Evolutionary conservation across 2,329 filamentous ascomycete species (phyloP).

Genomic region (Aureobasidium sp.): DNA sequence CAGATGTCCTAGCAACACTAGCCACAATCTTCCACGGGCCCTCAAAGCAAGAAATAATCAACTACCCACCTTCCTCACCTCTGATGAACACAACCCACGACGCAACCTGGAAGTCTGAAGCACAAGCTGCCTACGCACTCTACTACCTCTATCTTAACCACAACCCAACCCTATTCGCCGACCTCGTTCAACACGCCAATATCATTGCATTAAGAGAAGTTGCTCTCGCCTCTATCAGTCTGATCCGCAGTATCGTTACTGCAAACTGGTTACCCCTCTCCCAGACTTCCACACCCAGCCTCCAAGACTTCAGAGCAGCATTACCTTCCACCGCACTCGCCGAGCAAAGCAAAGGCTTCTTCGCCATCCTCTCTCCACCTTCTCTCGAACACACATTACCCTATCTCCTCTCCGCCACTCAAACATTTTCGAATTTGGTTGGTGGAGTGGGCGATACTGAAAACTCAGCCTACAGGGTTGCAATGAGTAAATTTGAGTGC

Average conservation of each 20-base stretch:
- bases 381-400: constrained; percentile 44
- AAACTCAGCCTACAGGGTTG: constrained; percentile 49
- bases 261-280: constrained; percentile 42
- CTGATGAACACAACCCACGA: constrained; percentile 20
- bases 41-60: constrained; percentile 24
- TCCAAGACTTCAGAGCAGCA: constrained; percentile 23
- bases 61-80: constrained; percentile 24
- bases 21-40: constrained; percentile 50
- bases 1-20: constrained; percentile 46
- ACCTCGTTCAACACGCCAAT: constrained; percentile 45
- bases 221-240: constrained; percentile 45
- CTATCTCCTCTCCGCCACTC: constrained; percentile 48
- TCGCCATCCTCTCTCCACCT: constrained; percentile 44
- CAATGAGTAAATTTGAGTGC: constrained; percentile 49
- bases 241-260: constrained; percentile 45
- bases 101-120: constrained; percentile 29
- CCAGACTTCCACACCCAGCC: constrained; percentile 13
- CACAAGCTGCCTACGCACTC: constrained; percentile 44
- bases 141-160: constrained; percentile 46
- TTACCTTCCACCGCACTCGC: constrained; percentile 21
- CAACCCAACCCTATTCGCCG: constrained; percentile 43
- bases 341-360: constrained; percentile 34
- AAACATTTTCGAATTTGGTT: constrained; percentile 50
- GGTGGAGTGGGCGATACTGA: constrained; percentile 49
- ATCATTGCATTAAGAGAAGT: constrained; percentile 49